phyloP scores from a whole-genome alignment of 2,329 filamentous ascomycete species.

The Talaromyces rugulosus region DNA sequence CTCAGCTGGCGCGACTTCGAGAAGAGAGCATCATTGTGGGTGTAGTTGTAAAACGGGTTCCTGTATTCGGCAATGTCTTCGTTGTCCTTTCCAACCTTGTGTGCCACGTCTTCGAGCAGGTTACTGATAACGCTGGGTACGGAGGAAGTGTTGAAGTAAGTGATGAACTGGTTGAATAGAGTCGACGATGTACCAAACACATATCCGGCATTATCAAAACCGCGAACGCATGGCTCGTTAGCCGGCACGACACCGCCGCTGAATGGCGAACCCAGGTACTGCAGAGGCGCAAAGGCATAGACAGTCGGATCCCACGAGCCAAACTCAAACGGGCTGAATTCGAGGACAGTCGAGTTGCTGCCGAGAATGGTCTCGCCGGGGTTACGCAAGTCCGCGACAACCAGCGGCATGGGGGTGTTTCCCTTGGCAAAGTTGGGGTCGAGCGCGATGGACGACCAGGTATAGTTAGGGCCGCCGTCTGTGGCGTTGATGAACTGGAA shows the following conservation, averaged over 20 bases:
- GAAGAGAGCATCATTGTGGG: constrained; percentile 56
- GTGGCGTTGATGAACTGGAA: constrained; percentile 78
- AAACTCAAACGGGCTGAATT: constrained; percentile 77
- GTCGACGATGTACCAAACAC: constrained; percentile 83
- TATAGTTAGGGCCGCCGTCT: constrained; percentile 70
- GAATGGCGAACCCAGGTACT: constrained; percentile 72
- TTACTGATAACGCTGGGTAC: constrained; percentile 49
- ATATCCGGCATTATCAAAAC: constrained; percentile 78
- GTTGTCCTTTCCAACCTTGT: constrained; percentile 52
- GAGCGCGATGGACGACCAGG: constrained; percentile 73
- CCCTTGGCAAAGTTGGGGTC: constrained; percentile 60
- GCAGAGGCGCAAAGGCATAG: constrained; percentile 65
- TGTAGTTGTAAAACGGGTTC: constrained; percentile 70
- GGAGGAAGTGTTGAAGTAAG: constrained; percentile 56
- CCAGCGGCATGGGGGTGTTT: constrained; percentile 66
- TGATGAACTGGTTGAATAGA: constrained; percentile 75
- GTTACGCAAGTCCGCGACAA: constrained; percentile 65
- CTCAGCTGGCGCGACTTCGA: constrained; percentile 55
- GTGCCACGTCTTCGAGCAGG: constrained; percentile 52
- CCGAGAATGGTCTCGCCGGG: constrained; percentile 60
- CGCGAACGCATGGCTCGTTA: constrained; percentile 62
- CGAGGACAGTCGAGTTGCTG: constrained; percentile 69
- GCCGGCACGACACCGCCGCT: constrained; percentile 55
- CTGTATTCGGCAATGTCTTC: constrained; percentile 74
- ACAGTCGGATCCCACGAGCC: constrained; percentile 71